Evolutionary conservation across 1,139 yeast genomes (phyloP), one percentile per base, ranked within the genome.

Genomic region (Kurtzmaniella quercitrusa): DNA sequence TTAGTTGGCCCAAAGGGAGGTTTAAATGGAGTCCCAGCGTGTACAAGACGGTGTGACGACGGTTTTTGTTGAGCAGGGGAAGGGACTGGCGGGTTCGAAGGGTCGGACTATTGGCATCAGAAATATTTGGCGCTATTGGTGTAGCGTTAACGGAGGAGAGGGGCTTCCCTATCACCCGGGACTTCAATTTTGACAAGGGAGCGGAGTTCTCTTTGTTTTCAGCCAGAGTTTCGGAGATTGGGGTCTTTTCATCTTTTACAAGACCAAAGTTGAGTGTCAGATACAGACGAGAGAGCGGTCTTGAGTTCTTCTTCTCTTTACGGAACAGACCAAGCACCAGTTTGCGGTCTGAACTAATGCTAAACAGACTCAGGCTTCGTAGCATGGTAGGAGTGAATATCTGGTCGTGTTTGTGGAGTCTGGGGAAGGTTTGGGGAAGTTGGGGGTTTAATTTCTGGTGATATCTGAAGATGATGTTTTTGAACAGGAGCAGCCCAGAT

Each of bases 341-440:
- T 36, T 19, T 36, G 6, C 38, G 19, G 21, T 36, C 38, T 3
- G 23, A 19, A 24, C 21, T 36, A 3, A 36, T 9, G 15, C 16
- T 36, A 21, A 36, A 19, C 38, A 36, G 38, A 19, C 38, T 36
- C 38, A 36, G 38, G 16, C 38, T 36, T 21, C 24, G 19, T 19
- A 36, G 21, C 38, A 36, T 36, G n/a, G 24, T 36, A 27, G 31
- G 31, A 27, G 4, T 27, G 10, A n/a, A 10, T 27, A 27, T 10
- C 12, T 27, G 31, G 10, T 27, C 10, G 14, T n/a, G 14, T 11
- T 27, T 27, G 12, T 27, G 31, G 31, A n/a, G 27, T 23, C 11
- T 7, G 10, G 14, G 5, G 12, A 27, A 27, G 31, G 31, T 5
- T 7, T 27, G 14, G 23, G 7, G 23, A 21, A 21, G 4, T 6